Evolutionary conservation across 2,329 filamentous ascomycete genomes (phyloP).

Genomic region (Ceratocystis eucalypticola): DNA sequence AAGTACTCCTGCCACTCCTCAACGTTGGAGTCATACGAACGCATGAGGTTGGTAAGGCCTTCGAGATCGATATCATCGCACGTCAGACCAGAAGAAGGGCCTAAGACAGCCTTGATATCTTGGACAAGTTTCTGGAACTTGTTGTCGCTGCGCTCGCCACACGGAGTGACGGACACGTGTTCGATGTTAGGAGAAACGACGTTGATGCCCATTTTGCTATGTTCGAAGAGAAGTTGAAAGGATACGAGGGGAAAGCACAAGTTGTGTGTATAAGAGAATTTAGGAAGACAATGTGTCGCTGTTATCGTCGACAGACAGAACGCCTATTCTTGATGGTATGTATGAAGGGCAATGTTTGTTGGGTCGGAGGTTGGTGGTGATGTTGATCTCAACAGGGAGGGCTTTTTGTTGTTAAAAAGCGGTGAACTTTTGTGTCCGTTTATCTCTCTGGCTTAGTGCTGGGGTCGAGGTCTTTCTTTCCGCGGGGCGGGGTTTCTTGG

Average conservation of each 20-base stretch:
- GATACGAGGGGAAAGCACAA: background rate
- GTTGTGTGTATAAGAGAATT: background rate
- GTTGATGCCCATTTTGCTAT: slow-evolving; percentile 16
- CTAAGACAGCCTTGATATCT: slow-evolving; percentile 60
- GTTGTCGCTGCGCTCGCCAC: slow-evolving; percentile 24
- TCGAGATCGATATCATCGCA: slow-evolving; percentile 68
- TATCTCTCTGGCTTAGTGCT: slow-evolving; percentile 12
- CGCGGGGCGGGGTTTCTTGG: slow-evolving; percentile 14
- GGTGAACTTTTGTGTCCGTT: slow-evolving; percentile 11
- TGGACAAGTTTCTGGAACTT: slow-evolving; percentile 57
- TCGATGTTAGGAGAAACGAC: slow-evolving; percentile 16
- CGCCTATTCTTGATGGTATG: background rate
- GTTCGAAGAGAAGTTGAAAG: background rate
- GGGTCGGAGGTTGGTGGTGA: background rate
- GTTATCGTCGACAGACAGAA: background rate
- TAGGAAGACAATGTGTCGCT: background rate
- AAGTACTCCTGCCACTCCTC: slow-evolving; percentile 64
- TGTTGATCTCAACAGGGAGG: slow-evolving; percentile 3
- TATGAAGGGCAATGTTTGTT: slow-evolving; percentile 5
- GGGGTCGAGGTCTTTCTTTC: slow-evolving; percentile 9
- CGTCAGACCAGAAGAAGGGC: slow-evolving; percentile 67
- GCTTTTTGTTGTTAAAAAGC: slow-evolving; percentile 12
- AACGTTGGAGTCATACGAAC: slow-evolving; percentile 54
- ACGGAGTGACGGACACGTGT: slow-evolving; percentile 11
- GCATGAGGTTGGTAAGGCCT: slow-evolving; percentile 59